These are phyloP conservation scores for Albugo laibachii DNA, from an alignment of 352 stramenopile genomes.

Conservation along the genomic window DNA sequence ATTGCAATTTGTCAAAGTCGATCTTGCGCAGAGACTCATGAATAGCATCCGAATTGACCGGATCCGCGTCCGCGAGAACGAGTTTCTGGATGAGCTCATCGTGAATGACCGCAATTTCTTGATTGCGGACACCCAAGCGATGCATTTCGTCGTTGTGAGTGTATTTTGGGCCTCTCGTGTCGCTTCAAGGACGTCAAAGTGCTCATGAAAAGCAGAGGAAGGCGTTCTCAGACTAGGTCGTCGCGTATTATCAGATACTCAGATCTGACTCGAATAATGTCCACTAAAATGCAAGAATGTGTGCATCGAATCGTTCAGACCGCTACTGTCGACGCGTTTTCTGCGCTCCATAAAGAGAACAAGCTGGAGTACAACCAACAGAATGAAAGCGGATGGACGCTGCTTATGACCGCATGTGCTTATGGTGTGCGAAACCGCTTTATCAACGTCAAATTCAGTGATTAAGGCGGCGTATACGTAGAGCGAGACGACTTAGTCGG, in stretches of 20 bases:
- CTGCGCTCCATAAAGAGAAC: conserved; percentile 38
- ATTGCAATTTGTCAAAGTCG: conserved; percentile 52
- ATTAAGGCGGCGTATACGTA: conserved; percentile 8
- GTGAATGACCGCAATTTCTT: conserved; percentile 60
- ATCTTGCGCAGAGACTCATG: conserved; percentile 37
- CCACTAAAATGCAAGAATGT: conserved; percentile 31
- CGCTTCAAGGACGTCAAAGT: no score
- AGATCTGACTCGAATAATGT: not conserved
- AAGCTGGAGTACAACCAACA: conserved; percentile 31
- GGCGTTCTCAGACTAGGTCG: no score
- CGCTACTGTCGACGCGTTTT: conserved; percentile 25
- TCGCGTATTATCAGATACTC: no score
- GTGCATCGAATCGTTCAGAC: conserved; percentile 63
- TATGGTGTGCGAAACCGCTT: conserved; percentile 21
- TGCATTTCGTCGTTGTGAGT: conserved; percentile 18
- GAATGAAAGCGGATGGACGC: conserved; percentile 42
- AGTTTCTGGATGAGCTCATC: conserved; percentile 59
- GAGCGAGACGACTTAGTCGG: conserved; percentile 41
- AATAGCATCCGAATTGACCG: conserved; percentile 47
- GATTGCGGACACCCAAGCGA: conserved; percentile 45
- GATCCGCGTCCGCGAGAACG: conserved; percentile 32
- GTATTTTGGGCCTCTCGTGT: no score
- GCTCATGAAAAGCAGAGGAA: no score
- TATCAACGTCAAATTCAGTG: not conserved
- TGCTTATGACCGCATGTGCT: conserved; percentile 66